A percentile compares a stretch with the other conserved stretches of the same genome.
Conservation (phyloP, 1,139 yeast species). For the Blastobotrys raffinosifermentans region DNA sequence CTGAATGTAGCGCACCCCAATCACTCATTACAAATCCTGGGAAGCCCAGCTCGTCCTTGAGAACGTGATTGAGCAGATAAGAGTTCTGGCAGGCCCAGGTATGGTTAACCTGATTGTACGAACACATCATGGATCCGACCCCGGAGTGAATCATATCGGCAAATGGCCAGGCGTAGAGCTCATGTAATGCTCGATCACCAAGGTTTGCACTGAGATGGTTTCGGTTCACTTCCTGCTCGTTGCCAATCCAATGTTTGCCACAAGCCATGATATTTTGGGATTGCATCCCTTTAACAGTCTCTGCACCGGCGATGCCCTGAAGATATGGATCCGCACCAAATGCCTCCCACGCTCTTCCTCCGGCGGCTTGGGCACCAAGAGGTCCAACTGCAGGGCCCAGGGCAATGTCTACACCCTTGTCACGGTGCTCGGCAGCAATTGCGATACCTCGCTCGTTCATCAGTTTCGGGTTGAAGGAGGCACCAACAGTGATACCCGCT, state of each 20-base stretch:
- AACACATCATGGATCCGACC: constrained; percentile 57
- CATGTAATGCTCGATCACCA: constrained; percentile 60
- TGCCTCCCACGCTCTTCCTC: constrained; percentile 64
- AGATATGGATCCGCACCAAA: constrained; percentile 61
- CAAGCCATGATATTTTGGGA: constrained; percentile 53
- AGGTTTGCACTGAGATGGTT: constrained; percentile 38
- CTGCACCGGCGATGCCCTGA: constrained; percentile 52
- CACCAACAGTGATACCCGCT: constrained; percentile 53
- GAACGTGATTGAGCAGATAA: constrained; percentile 46
- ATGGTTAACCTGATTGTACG: constrained; percentile 54
- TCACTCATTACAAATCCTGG: constrained; percentile 64
- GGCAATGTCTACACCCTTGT: constrained; percentile 55
- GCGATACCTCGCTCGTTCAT: constrained; percentile 51
- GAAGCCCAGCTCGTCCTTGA: constrained; percentile 60
- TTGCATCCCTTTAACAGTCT: constrained; percentile 53
- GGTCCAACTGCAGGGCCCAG: constrained; percentile 63
- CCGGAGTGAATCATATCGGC: constrained; percentile 59
- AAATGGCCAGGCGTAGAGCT: constrained; percentile 60
- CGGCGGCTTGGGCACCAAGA: constrained; percentile 56
- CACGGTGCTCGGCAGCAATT: constrained; percentile 49
- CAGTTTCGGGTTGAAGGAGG: constrained; percentile 52
- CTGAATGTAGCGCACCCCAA: constrained; percentile 56
- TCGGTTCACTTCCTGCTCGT: constrained; percentile 63
- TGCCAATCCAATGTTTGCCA: constrained; percentile 51
- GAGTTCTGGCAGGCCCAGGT: constrained; percentile 59